Conservation (phyloP, 495 filamentous ascomycete genomes). For the Poronia punctata region DNA sequence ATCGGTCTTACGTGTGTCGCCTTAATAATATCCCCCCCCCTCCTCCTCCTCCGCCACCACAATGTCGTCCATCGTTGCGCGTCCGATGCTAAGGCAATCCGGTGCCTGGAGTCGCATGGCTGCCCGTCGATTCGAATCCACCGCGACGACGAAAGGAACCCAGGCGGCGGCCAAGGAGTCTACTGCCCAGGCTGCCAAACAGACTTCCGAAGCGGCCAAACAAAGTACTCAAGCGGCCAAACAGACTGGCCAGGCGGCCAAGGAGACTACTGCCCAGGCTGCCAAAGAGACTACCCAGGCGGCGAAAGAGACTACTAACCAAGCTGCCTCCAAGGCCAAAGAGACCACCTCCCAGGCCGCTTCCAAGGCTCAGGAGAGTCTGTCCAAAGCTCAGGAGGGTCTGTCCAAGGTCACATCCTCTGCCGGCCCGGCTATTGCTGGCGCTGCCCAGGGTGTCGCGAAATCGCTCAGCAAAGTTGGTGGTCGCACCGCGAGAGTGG, state of each 20-base stretch:
- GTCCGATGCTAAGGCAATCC: constrained; percentile 30
- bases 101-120: constrained; percentile 36
- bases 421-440: constrained; percentile 68
- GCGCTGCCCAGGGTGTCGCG: constrained; percentile 56
- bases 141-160: constrained; percentile 28
- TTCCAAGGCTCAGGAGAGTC: constrained; percentile 59
- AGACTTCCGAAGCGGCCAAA: constrained; percentile 8
- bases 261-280: constrained; percentile 7
- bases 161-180: too few relatives aligned
- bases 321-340: constrained; percentile 50
- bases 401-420: constrained; percentile 75
- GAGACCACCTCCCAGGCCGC: constrained; percentile 49
- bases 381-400: constrained; percentile 75
- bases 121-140: constrained; percentile 44
- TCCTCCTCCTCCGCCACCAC: constrained; percentile 13
- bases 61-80: constrained; percentile 26
- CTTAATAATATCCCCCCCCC: constrained; percentile 2
- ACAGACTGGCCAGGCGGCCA: too few relatives aligned
- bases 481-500: constrained; percentile 73
- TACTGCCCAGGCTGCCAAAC: constrained; percentile 7
- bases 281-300: constrained; percentile 6
- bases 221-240: too few relatives aligned
- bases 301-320: constrained; percentile 14
- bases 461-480: constrained; percentile 68
- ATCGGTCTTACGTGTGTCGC: too few relatives aligned